Base-by-base conservation (phyloP, 2,329 filamentous ascomycete species). In the Fusarium palustre region DNA sequence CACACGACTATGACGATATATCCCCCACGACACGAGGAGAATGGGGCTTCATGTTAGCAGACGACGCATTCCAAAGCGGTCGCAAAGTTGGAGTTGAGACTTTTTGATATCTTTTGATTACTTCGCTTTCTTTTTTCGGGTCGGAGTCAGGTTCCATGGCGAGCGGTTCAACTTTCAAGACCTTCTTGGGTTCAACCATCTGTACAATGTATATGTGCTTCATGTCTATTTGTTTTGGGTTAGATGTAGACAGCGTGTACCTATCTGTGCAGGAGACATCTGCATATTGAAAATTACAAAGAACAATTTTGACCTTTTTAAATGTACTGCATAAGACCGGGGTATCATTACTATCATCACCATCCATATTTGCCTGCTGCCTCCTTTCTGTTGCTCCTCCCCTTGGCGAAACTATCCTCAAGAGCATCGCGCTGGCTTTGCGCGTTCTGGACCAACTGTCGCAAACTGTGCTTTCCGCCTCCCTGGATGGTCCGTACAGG, bases 321-420 rank as follows among this genome's bases (percentile, higher is more conserved):
- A 42, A 55, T 48, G 50, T 48, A 30, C 54, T 59, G 48, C 31
- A 54, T 56, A 49, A 63, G 38, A 33, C 28, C 24, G 59, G 73
- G 73, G 74, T 75, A 75, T 74, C 73, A 68, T 68, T 45, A 41
- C 68, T 55, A 81, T 70, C 55, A 81, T 71, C 58, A 82, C 92
- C 93, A 97, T 7, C 94, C 94, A 81, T 97, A 97, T 74, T 88
- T 88, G 60, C 88, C 90, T 6, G 92, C 92, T 22, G 93, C 93
- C 77, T 97, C 94, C 73, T 88, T 90, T 79, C 92, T 90, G 75
- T 94, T 96, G 73, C 86, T 88, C 81, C 88, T 90, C 8, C 93
- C 92, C 71, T 90, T 84, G 22, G 93, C 93, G 82, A 97, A 97
- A 77, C 92, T 94, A 76, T 98, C 95, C 80, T 97, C 94, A 70